Percentiles rank a stretch among this genome's conserved stretches.
These are phyloP conservation scores for Xylaria acuta DNA, from an alignment of 495 filamentous ascomycete genomes.

Conservation along the genomic window DNA sequence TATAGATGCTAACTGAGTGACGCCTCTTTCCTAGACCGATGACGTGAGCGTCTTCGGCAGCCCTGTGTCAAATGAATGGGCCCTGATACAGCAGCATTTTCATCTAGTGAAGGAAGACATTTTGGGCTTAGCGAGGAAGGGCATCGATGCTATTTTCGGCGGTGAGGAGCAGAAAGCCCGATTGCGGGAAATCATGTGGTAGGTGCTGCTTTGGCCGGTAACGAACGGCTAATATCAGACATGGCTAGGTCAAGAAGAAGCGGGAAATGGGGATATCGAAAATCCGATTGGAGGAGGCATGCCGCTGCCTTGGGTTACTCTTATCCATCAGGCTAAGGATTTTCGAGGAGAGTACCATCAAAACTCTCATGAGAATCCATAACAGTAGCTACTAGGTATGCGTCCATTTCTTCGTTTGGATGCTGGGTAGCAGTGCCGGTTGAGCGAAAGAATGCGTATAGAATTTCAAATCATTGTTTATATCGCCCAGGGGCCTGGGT, in stretches of 20 bases:
- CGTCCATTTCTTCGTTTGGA: not conserved
- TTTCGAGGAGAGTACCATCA: not conserved
- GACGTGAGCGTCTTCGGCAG: constrained; percentile 87
- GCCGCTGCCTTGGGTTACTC: not conserved
- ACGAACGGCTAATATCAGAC: not conserved
- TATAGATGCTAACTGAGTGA: not conserved
- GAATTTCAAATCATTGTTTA: not conserved
- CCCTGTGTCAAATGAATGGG: constrained; percentile 79
- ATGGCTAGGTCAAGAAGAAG: not conserved
- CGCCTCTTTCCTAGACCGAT: constrained; percentile 67
- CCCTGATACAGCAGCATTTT: constrained; percentile 75
- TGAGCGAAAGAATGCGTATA: not conserved
- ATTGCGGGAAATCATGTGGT: constrained; percentile 59
- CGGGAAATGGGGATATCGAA: not conserved
- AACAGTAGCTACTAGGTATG: not conserved
- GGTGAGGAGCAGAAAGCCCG: constrained; percentile 65
- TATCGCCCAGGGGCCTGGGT: not conserved
- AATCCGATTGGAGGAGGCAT: not conserved
- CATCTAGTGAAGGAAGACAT: constrained; percentile 61
- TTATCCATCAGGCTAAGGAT: not conserved
- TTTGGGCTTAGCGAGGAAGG: constrained; percentile 59
- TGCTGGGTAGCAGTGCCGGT: not conserved
- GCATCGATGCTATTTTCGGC: constrained; percentile 69
- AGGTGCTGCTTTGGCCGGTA: not conserved
- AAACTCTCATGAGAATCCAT: not conserved